Conservation (phyloP, 73 alveolate species). For the Stentor roeselii region DNA sequence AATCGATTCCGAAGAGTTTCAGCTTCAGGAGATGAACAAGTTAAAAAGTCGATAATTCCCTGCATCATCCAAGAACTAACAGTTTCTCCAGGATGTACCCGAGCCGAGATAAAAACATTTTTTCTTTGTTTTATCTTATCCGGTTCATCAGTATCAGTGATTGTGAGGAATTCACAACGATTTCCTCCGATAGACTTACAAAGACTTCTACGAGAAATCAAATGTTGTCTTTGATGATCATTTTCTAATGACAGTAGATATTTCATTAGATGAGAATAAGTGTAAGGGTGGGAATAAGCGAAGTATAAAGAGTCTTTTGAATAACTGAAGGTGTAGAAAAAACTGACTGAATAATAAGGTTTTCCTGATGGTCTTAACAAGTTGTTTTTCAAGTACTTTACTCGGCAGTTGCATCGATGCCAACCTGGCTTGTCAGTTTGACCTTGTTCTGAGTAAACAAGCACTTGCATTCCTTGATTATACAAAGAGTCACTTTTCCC, state of each 20-base stretch:
- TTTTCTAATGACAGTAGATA: background rate
- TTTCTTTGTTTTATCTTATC: constrained; percentile 52
- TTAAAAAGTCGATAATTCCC: constrained; percentile 85
- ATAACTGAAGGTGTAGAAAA: constrained; percentile 46
- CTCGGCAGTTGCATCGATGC: constrained; percentile 51
- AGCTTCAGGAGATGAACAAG: constrained; percentile 80
- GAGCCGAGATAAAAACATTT: constrained; percentile 79
- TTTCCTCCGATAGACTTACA: constrained; percentile 83
- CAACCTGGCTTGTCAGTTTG: constrained; percentile 42
- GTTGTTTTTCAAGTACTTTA: constrained; percentile 36
- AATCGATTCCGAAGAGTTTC: constrained; percentile 80
- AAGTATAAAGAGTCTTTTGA: constrained; percentile 72
- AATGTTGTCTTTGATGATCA: constrained; percentile 42
- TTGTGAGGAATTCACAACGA: constrained; percentile 31
- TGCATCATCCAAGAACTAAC: constrained; percentile 68
- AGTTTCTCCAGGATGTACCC: constrained; percentile 99
- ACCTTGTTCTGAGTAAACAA: constrained; percentile 66
- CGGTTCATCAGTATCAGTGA: constrained; percentile 48
- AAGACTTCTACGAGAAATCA: constrained; percentile 54
- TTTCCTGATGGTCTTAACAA: constrained; percentile 27
- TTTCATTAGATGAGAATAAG: constrained; percentile 75
- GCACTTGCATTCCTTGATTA: constrained; percentile 94
- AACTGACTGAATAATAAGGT: constrained; percentile 57
- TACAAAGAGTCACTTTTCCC: constrained; percentile 90
- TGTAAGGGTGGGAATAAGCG: constrained; percentile 95